These are phyloP conservation scores for Nymphaea thermarum DNA, from an alignment of 164 flowering plant genomes.

Conservation along the genomic window DNA sequence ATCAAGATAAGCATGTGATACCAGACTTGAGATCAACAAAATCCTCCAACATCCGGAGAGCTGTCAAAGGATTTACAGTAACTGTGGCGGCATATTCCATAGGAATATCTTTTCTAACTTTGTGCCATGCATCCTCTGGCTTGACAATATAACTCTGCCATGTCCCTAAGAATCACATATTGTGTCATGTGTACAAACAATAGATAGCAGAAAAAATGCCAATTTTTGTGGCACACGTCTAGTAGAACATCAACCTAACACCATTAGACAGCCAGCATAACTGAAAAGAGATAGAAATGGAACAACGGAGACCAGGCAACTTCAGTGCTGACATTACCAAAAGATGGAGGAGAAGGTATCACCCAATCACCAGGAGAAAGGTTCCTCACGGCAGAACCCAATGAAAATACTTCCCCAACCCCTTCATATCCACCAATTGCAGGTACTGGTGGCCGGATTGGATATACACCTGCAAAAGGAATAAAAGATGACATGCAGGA, in stretches of 20 bases:
- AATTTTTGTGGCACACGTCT: background rate
- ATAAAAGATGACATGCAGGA: background rate
- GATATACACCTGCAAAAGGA: constrained; percentile 71
- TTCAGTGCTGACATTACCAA: constrained; percentile 37
- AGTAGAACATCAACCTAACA: background rate
- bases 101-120: constrained; percentile 55
- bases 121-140: constrained; percentile 78
- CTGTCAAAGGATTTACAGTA: constrained; percentile 88
- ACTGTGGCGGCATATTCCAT: constrained; percentile 87
- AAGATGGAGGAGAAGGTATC: constrained; percentile 83
- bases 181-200: background rate
- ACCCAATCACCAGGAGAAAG: constrained; percentile 86
- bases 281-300: background rate
- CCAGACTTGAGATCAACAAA: constrained; percentile 65
- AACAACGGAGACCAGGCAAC: background rate
- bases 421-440: constrained; percentile 97
- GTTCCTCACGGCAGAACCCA: constrained; percentile 61
- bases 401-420: constrained; percentile 70
- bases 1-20: constrained; percentile 9
- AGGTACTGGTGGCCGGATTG: constrained; percentile 80
- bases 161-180: constrained; percentile 37
- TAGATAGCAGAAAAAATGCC: background rate
- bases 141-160: constrained; percentile 94
- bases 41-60: constrained; percentile 84
- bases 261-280: background rate